Evolutionary conservation across 2,329 filamentous ascomycete species (phyloP).

Genomic region (Ophiobolus disseminans): DNA sequence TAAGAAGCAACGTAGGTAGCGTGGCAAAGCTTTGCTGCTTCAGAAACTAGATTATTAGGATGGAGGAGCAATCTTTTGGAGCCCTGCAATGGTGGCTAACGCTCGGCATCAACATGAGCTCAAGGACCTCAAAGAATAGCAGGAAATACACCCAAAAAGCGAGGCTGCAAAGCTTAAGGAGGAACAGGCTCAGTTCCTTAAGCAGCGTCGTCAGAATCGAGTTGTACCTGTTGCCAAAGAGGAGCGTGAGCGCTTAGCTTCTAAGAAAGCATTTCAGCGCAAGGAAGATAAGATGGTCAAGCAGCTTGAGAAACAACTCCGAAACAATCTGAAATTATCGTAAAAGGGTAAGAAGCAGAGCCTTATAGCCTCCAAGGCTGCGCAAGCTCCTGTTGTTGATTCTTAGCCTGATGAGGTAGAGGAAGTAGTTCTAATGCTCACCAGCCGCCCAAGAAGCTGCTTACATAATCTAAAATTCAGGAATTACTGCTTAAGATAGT

Average conservation of each 20-base stretch:
- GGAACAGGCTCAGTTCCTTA: neutral
- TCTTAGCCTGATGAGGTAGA: no score
- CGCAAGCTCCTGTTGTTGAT: neutral
- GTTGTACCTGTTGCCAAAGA: neutral
- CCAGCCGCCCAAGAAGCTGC: slow-evolving; percentile 1
- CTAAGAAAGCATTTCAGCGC: neutral
- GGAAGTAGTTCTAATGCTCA: neutral
- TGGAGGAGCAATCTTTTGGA: neutral
- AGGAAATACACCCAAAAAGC: slow-evolving; percentile 1
- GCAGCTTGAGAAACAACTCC: slow-evolving; percentile 2
- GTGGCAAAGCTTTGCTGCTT: neutral
- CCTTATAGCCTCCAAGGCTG: neutral
- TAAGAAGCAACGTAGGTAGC: neutral
- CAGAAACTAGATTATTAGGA: neutral
- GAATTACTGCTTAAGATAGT: neutral
- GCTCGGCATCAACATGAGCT: neutral
- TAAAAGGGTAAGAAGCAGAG: slow-evolving; percentile 4
- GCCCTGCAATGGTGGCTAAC: neutral
- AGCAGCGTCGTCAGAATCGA: neutral
- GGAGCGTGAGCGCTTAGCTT: neutral
- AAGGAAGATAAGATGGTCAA: neutral
- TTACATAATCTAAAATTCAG: neutral
- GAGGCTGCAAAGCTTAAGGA: neutral
- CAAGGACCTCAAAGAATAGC: neutral
- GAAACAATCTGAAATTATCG: slow-evolving; percentile 1